These are phyloP conservation scores for Yamadazyma oceani DNA, from an alignment of 1,139 yeast genomes.

Conservation along the genomic window DNA sequence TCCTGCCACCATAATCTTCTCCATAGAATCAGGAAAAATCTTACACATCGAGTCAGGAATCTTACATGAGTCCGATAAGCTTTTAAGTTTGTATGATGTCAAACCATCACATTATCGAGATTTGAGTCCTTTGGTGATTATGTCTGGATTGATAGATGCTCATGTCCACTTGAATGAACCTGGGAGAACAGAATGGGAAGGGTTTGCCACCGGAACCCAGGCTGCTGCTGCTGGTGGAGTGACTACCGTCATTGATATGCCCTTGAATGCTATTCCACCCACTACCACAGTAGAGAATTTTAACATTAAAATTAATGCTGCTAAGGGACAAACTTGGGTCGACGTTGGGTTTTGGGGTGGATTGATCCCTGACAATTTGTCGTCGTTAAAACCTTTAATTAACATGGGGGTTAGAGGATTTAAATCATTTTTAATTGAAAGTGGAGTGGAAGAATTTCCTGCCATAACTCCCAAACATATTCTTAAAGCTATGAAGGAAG, in stretches of 20 bases:
- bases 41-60: slow-evolving; percentile 35
- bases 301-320: slow-evolving; percentile 72
- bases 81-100: slow-evolving; percentile 44
- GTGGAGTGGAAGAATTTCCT: slow-evolving; percentile 95
- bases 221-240: slow-evolving; percentile 96
- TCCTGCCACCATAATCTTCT: slow-evolving; percentile 71
- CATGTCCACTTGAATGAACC: slow-evolving; percentile 96
- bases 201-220: slow-evolving; percentile 87
- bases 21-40: slow-evolving; percentile 64
- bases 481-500: slow-evolving; percentile 59
- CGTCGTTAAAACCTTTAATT: slow-evolving; percentile 70
- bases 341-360: slow-evolving; percentile 99
- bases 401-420: slow-evolving; percentile 88
- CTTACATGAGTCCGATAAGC: slow-evolving; percentile 22
- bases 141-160: slow-evolving; percentile 92
- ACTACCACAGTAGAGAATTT: slow-evolving; percentile 83
- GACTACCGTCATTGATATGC: slow-evolving; percentile 95
- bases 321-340: slow-evolving; percentile 81
- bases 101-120: slow-evolving; percentile 43
- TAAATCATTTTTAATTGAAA: slow-evolving; percentile 85
- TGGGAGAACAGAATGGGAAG: slow-evolving; percentile 95
- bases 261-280: slow-evolving; percentile 92
- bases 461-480: slow-evolving; percentile 67
- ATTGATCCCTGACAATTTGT: slow-evolving; percentile 71
- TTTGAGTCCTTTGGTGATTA: slow-evolving; percentile 62